Percentiles rank a stretch among this genome's conserved stretches.
phyloP scores from a whole-genome alignment of 2,329 filamentous ascomycete genomes.

The Pseudogymnoascus sp. region DNA sequence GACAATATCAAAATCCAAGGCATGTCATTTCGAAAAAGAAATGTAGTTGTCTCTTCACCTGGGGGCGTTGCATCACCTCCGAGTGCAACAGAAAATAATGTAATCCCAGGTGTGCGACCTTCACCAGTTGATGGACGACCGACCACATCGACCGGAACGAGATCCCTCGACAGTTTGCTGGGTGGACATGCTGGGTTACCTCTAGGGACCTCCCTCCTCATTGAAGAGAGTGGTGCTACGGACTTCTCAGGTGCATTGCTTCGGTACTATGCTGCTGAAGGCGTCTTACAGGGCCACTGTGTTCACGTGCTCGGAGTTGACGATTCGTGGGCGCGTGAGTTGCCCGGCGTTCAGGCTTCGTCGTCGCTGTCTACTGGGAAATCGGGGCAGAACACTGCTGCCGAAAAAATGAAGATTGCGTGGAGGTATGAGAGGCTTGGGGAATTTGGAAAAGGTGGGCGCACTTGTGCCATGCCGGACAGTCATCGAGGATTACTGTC shows the following conservation, averaged over 20 bases:
- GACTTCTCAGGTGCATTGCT: constrained; percentile 83
- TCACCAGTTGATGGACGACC: constrained; percentile 81
- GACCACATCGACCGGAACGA: constrained; percentile 85
- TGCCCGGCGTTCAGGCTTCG: constrained; percentile 59
- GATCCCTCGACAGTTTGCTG: constrained; percentile 74
- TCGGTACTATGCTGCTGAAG: constrained; percentile 87
- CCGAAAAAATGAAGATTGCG: constrained; percentile 89
- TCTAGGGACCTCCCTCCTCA: constrained; percentile 68
- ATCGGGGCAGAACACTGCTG: constrained; percentile 29
- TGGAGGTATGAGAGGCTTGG: constrained; percentile 90
- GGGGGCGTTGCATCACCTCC: constrained; percentile 16
- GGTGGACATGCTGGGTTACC: constrained; percentile 80
- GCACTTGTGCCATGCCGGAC: constrained; percentile 9
- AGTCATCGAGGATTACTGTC: constrained; percentile 14
- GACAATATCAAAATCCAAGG: background rate
- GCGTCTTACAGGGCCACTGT: constrained; percentile 80
- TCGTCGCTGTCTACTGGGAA: constrained; percentile 28
- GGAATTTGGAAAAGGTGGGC: constrained; percentile 49
- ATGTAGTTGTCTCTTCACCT: constrained; percentile 41
- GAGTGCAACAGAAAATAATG: constrained; percentile 20
- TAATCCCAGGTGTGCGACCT: constrained; percentile 56
- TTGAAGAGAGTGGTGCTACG: constrained; percentile 87
- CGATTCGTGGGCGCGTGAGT: constrained; percentile 71
- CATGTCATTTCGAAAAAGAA: constrained; percentile 64
- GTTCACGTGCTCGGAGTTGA: constrained; percentile 77